Evolutionary conservation across 768 basidiomycete genomes (phyloP).

Genomic region (Amylocystis lapponica): DNA sequence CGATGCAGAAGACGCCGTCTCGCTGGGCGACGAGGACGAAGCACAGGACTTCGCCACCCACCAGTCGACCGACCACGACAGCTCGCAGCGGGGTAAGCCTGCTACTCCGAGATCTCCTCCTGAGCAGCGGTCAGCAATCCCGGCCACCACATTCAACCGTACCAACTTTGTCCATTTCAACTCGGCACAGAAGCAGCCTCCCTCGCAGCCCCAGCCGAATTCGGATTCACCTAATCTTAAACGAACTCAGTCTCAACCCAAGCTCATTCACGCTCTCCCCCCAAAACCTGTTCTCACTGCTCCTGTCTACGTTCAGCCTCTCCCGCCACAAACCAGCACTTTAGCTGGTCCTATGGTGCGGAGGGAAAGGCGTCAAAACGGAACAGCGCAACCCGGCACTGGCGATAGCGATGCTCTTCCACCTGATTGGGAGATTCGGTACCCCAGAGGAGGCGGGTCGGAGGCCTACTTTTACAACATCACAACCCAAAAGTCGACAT

Average conservation of each 20-base stretch:
- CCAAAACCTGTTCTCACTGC: conserved; percentile 54
- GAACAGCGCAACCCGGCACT: conserved; percentile 15
- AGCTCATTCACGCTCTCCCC: conserved; percentile 61
- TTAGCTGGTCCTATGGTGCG: conserved; percentile 59
- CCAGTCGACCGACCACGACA: conserved; percentile 29
- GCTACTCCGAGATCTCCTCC: conserved; percentile 12
- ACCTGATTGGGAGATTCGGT: conserved; percentile 55
- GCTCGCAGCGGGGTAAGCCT: conserved; percentile 7
- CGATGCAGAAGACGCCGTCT: conserved; percentile 58
- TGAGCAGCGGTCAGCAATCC: neutral
- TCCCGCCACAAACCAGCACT: conserved; percentile 53
- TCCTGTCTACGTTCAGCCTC: conserved; percentile 41
- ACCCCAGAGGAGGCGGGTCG: conserved; percentile 37
- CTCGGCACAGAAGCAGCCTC: conserved; percentile 7
- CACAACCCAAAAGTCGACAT: conserved; percentile 50
- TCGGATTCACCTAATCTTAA: conserved; percentile 20
- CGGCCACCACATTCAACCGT: too few relatives aligned
- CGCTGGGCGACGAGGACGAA: conserved; percentile 66
- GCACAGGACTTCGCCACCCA: conserved; percentile 43
- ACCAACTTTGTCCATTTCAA: too few relatives aligned
- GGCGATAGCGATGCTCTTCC: conserved; percentile 35
- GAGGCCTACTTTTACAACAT: conserved; percentile 54
- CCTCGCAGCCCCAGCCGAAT: conserved; percentile 12
- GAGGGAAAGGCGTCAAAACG: conserved; percentile 38
- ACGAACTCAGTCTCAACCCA: conserved; percentile 28